Conservation (phyloP, 345 rosid genomes). For the Atalantia buxifolia region DNA sequence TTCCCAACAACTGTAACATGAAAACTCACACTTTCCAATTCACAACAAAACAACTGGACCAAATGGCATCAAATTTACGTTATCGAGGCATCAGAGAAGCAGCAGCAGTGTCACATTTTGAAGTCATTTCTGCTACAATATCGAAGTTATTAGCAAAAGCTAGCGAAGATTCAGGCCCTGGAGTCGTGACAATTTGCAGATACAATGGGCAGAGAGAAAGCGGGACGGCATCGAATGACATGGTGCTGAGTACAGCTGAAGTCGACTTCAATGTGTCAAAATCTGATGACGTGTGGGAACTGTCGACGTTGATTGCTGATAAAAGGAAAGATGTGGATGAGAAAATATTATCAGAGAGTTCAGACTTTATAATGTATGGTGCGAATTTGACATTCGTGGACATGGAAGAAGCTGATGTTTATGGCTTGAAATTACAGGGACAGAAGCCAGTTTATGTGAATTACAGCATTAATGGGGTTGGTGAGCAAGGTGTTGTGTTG, state of each 20-base stretch:
- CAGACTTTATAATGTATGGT: constrained; percentile 54
- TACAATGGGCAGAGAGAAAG: constrained; percentile 5
- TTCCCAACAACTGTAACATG: constrained; percentile 28
- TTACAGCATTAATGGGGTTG: constrained; percentile 51
- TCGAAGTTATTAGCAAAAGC: constrained; percentile 50
- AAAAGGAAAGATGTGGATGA: constrained; percentile 29
- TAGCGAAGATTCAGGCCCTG: constrained; percentile 31
- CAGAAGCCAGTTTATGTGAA: constrained; percentile 40
- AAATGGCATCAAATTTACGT: constrained; percentile 12
- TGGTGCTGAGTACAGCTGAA: constrained; percentile 37
- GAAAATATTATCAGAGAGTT: constrained; percentile 18
- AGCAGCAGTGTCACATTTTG: constrained; percentile 17
- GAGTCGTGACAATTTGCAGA: constrained; percentile 36
- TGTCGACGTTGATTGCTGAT: constrained; percentile 35
- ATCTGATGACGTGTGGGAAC: constrained; percentile 28
- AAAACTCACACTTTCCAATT: constrained; percentile 29
- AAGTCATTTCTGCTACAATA: constrained; percentile 44
- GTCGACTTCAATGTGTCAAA: constrained; percentile 30
- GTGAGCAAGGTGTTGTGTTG: constrained; percentile 59
- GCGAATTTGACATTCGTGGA: constrained; percentile 66
- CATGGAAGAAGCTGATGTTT: constrained; percentile 42
- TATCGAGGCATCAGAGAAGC: neutral
- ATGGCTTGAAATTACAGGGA: constrained; percentile 48
- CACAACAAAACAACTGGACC: constrained; percentile 30
- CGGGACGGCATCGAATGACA: constrained; percentile 25